These are phyloP conservation scores for Vigna nakashimae DNA, from an alignment of 306 rosid genomes.

Conservation along the genomic window DNA sequence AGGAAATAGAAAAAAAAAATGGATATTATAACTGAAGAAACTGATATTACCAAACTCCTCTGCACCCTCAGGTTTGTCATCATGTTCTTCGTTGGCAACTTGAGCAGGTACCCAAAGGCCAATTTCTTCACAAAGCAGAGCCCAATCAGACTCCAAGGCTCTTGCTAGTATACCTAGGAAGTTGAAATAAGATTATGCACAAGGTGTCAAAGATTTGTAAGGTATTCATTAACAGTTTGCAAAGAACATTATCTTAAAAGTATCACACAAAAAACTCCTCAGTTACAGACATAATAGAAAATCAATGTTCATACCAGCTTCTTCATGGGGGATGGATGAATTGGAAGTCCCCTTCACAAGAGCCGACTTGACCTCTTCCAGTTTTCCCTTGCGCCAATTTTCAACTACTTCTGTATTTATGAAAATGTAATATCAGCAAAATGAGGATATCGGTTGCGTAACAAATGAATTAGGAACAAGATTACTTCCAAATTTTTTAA, in stretches of 20 bases:
- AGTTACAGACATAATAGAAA: constrained; percentile 1
- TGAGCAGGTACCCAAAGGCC: constrained; percentile 86
- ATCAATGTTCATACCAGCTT: constrained; percentile 65
- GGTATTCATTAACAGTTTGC: constrained; percentile 1
- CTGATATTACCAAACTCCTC: constrained; percentile 64
- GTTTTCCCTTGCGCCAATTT: constrained; percentile 76
- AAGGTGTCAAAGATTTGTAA: constrained; percentile 18
- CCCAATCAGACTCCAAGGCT: constrained; percentile 80
- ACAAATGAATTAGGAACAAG: neutral
- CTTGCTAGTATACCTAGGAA: constrained; percentile 63
- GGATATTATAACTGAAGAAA: neutral
- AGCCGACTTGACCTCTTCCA: constrained; percentile 58
- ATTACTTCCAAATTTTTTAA: constrained; percentile 11
- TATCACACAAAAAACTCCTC: constrained; percentile 23
- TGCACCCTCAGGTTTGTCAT: constrained; percentile 73
- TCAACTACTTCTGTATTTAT: constrained; percentile 54
- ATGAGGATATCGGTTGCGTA: neutral
- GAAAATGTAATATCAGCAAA: constrained; percentile 16
- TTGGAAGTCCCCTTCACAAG: constrained; percentile 42
- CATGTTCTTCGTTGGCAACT: constrained; percentile 59
- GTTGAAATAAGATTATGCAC: constrained; percentile 22
- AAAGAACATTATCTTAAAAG: constrained; percentile 22
- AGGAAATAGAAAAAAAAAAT: neutral
- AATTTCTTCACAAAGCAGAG: constrained; percentile 65
- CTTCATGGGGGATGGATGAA: constrained; percentile 57